Evolutionary conservation across 2,329 filamentous ascomycete genomes (phyloP), one percentile per base, ranked within the genome.

Genomic region (Trichoderma pleuroti): DNA sequence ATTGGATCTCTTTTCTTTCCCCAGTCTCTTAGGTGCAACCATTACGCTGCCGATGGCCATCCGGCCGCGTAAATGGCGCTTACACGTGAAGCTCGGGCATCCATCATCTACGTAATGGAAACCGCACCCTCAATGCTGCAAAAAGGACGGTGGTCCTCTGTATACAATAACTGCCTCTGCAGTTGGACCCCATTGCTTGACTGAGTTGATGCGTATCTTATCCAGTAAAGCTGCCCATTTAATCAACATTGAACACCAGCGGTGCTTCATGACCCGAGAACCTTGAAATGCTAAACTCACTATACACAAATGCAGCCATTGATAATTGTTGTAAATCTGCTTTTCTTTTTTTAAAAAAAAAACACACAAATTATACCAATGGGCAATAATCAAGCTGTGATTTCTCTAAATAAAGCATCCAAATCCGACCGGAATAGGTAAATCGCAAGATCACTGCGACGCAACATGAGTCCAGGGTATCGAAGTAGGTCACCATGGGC

Each of bases 21-120:
- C 32, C 34, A 10, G 16, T 28, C 18, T 39, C 52, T 39, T 24
- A 46, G n/a, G 21, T n/a, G 64, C 63, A 57, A 14, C 36, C 64
- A 34, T 32, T 42, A 32, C 6, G n/a, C 3, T 42, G 26, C 54
- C 64, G 54, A 59, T 60, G 4, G 18, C 52, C 26, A 34, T 59
- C 64, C 52, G 64, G 26, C 39, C 64, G 64, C 52, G 36, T 59
- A 34, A 59, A 68, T 49, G 36, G 54, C 64, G 54, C 64, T 60
- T 26, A n/a, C 52, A 46, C 54, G n/a, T 46, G 36, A 60, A 60
- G 18, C 34, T 66, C n/a, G 26, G 49, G 8, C 16, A n/a, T n/a
- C 5, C 32, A 39, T 12, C 21, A 16, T 62, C 14, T 62, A 46
- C 59, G 59, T 62, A 46, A 62, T 34, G 5, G 32, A 59, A n/a